Conservation (phyloP, 768 basidiomycete genomes). For the Lentinula guzmanii region DNA sequence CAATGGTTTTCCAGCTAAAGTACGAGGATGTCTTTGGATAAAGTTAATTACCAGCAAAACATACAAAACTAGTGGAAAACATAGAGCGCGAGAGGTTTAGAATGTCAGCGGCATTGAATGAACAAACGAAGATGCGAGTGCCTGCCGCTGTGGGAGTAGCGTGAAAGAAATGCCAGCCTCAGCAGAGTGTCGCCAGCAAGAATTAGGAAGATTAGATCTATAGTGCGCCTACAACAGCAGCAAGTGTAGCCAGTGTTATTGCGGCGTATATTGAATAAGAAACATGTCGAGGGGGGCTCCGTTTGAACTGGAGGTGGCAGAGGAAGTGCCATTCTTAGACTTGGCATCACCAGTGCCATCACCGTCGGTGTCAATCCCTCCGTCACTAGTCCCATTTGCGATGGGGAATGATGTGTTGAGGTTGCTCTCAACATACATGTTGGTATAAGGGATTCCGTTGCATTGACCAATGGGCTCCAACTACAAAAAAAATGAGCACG, state of each 20-base stretch:
- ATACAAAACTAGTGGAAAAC: background rate
- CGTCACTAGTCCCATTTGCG: slow-evolving; percentile 26
- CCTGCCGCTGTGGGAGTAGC: background rate
- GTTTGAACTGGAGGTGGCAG: background rate
- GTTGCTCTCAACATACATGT: slow-evolving; percentile 84
- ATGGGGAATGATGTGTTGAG: slow-evolving; percentile 64
- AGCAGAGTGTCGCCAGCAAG: background rate
- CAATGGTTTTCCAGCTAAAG: background rate
- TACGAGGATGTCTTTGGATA: background rate
- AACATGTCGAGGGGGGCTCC: background rate
- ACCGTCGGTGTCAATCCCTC: slow-evolving; percentile 31
- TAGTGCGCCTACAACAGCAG: background rate
- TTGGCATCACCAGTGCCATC: slow-evolving; percentile 26
- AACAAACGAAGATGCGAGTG: background rate
- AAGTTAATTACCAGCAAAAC: background rate
- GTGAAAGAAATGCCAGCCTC: too few relatives aligned
- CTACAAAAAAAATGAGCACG: slow-evolving; percentile 21
- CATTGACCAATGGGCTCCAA: slow-evolving; percentile 78
- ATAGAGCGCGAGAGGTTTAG: background rate
- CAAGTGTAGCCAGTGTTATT: slow-evolving; percentile 1
- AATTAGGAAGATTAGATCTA: background rate
- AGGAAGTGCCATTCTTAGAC: slow-evolving; percentile 20
- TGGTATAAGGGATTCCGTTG: slow-evolving; percentile 49
- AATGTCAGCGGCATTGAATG: background rate
- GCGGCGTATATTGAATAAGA: slow-evolving; percentile 3